Evolutionary conservation across 2,329 filamentous ascomycete genomes (phyloP), one percentile per base, ranked within the genome.

Genomic region (Xylaria sp.): DNA sequence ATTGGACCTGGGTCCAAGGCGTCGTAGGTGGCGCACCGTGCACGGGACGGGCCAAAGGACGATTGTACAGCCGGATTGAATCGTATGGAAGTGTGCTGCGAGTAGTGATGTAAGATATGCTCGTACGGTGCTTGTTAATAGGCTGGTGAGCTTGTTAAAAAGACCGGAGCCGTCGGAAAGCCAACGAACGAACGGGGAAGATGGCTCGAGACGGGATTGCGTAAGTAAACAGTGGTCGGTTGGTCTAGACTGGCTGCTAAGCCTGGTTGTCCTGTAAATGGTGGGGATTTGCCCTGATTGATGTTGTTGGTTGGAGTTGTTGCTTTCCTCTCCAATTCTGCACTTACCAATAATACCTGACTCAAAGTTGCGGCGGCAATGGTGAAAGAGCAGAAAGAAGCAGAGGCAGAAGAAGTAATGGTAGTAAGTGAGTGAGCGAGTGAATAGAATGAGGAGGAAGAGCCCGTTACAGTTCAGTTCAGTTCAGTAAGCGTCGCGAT

Each of bases 1-100:
- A 69, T 69, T 69, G 67, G 60, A 66, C 57, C 52, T 33, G 36
- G 18, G 63, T 55, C 55, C 57, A 36, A 62, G 64, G 56, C 61
- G 68, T 43, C 31, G 46, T 46, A 55, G 25, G 54, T 20, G 56
- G 54, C 49, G 43, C 64, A 41, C 36, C 31, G 39, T 25, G 33
- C 25, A 49, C 12, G 51, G 23, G 48, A 55, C 8, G 5, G 33
- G 3, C 18, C n/a, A 52, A 48, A 23, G 7, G 25, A 57, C 46
- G 36, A 62, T 60, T 54, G 49, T 33, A 62, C 20, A 15, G 36
- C 33, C 9, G 18, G 15, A 48, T n/a, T 54, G n/a, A 25, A 41
- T 18, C 5, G 41, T 18, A 46, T n/a, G 8, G 20, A 15, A 36
- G 52, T 20, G 52, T 39, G 25, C 46, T 36, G 10, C 33, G 8